These are phyloP conservation scores for Pholiota microspora DNA, from an alignment of 768 basidiomycete genomes.

Conservation along the genomic window DNA sequence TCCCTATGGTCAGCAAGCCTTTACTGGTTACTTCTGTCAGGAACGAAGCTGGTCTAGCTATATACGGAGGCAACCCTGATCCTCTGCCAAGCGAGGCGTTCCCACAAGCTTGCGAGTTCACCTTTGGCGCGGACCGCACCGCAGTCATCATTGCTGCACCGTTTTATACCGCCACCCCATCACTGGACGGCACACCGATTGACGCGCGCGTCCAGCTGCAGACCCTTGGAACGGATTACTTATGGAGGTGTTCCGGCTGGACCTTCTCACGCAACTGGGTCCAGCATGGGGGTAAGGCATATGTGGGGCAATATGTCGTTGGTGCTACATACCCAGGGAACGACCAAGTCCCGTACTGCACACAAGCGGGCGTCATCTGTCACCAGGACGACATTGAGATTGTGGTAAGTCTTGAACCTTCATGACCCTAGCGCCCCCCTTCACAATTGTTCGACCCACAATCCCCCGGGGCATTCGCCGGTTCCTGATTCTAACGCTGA, in stretches of 20 bases:
- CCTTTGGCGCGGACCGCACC: conserved; percentile 49
- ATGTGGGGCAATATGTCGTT: conserved; percentile 59
- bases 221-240: conserved; percentile 61
- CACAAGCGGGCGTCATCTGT: conserved; percentile 56
- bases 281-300: conserved; percentile 61
- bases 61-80: conserved; percentile 42
- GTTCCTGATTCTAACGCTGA: conserved; percentile 7
- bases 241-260: conserved; percentile 73
- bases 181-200: conserved; percentile 27
- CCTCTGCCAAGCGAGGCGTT: conserved; percentile 40
- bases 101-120: conserved; percentile 31
- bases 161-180: conserved; percentile 40
- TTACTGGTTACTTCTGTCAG: conserved; percentile 68
- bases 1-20: conserved; percentile 61
- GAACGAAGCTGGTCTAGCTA: conserved; percentile 70
- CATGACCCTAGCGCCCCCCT: conserved; percentile 1
- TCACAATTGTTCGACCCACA: neutral
- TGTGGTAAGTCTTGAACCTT: conserved; percentile 46
- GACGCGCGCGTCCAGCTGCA: conserved; percentile 61
- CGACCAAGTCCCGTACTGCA: conserved; percentile 53
- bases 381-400: conserved; percentile 84
- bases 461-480: neutral
- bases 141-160: conserved; percentile 39
- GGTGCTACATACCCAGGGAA: conserved; percentile 77
- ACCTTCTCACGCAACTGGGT: conserved; percentile 70